phyloP scores from a whole-genome alignment of 2,329 filamentous ascomycete species.

The Boeremia lycopersici region DNA sequence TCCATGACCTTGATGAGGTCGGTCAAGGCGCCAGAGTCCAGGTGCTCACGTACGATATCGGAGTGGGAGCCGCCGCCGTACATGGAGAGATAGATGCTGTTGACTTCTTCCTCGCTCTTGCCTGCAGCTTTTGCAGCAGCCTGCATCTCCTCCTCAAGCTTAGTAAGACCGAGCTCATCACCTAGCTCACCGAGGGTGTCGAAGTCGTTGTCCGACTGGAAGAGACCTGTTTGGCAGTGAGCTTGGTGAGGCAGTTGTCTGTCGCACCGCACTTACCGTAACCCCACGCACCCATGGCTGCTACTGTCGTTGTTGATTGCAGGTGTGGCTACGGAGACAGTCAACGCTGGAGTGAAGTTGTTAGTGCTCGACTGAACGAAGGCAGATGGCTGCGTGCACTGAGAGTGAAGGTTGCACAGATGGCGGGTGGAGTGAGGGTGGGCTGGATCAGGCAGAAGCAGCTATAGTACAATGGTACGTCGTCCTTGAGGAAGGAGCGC shows the following conservation, averaged over 20 bases:
- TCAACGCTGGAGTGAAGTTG: background rate
- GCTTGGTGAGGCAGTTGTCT: background rate
- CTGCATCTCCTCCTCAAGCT: constrained; percentile 18
- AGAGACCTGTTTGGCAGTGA: constrained; percentile 21
- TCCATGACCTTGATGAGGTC: constrained; percentile 20
- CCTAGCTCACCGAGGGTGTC: constrained; percentile 21
- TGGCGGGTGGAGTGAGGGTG: background rate
- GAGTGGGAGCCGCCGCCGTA: constrained; percentile 15
- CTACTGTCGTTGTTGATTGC: background rate
- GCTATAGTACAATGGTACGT: background rate
- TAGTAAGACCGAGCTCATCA: constrained; percentile 19
- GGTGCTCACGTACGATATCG: constrained; percentile 23
- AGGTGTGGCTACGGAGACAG: background rate
- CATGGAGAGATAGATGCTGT: constrained; percentile 17
- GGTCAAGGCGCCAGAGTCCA: constrained; percentile 24
- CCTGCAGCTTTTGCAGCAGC: constrained; percentile 18
- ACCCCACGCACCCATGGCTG: constrained; percentile 28
- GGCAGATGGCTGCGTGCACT: background rate
- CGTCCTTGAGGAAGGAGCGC: constrained; percentile 5
- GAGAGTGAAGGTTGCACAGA: background rate
- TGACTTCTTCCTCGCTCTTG: constrained; percentile 13
- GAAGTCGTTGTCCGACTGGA: constrained; percentile 29
- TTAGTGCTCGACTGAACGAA: background rate
- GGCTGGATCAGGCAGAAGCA: background rate
- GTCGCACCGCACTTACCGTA: constrained; percentile 7